Percentiles rank a stretch among this genome's conserved stretches.
phyloP scores from a whole-genome alignment of 2,329 filamentous ascomycete species.

The Fusarium albidum region DNA sequence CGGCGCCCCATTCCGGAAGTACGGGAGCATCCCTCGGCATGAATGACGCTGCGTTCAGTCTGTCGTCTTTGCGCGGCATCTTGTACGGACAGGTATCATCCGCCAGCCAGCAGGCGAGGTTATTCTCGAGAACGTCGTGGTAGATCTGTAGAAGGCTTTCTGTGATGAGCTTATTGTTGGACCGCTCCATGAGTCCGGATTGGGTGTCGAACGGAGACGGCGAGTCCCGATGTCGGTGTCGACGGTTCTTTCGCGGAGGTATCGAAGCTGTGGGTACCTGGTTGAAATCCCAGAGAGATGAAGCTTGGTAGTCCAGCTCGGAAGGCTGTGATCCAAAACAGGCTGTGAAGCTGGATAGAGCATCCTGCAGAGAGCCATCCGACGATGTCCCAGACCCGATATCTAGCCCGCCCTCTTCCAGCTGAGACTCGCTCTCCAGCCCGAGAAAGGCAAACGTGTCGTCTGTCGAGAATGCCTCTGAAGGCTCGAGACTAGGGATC shows the following conservation, averaged over 20 bases:
- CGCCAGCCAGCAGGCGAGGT: conserved; percentile 60
- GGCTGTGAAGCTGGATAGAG: conserved; percentile 7
- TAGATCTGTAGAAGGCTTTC: conserved; percentile 57
- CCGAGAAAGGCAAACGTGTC: conserved; percentile 3
- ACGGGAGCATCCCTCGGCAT: conserved; percentile 23
- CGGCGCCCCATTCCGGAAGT: conserved; percentile 47
- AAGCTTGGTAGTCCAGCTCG: conserved; percentile 15
- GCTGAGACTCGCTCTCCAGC: background rate
- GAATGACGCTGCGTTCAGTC: background rate
- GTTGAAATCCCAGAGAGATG: conserved; percentile 21
- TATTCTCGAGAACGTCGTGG: conserved; percentile 61
- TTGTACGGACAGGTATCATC: conserved; percentile 60
- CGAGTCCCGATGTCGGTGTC: conserved; percentile 11
- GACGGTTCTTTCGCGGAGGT: background rate
- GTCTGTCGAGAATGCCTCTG: background rate
- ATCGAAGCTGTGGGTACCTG: background rate
- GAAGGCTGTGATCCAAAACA: conserved; percentile 20
- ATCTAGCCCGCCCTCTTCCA: conserved; percentile 4
- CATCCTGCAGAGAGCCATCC: conserved; percentile 4
- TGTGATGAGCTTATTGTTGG: conserved; percentile 49
- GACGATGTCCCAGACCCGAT: background rate
- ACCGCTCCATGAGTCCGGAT: conserved; percentile 35
- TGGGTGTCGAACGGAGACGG: conserved; percentile 22
- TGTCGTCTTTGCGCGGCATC: conserved; percentile 32
- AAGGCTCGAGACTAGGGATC: conserved; percentile 16